phyloP scores from a whole-genome alignment of 1,139 yeast genomes.

The Arxiozyma telluris region DNA sequence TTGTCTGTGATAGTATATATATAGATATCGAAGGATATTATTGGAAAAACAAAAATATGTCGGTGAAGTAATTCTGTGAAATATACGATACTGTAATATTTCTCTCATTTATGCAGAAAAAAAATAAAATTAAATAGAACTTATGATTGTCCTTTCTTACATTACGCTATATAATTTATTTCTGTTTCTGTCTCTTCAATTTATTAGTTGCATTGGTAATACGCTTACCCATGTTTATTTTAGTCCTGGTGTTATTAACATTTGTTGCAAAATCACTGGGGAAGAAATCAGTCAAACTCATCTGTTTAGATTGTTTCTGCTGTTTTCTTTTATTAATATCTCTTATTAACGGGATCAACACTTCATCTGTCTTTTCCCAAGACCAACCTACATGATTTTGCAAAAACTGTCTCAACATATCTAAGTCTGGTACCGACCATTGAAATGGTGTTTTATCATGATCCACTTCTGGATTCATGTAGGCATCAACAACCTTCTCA shows the following conservation, averaged over 20 bases:
- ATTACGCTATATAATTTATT: not conserved
- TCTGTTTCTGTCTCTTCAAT: slow-evolving; percentile 30
- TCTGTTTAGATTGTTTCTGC: slow-evolving; percentile 41
- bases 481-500: slow-evolving; percentile 59
- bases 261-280: slow-evolving; percentile 36
- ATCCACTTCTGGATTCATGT: slow-evolving; percentile 74
- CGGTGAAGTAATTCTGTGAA: not conserved
- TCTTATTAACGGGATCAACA: slow-evolving; percentile 78
- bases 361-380: slow-evolving; percentile 66
- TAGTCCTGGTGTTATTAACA: slow-evolving; percentile 31
- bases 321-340: slow-evolving; percentile 58
- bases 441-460: slow-evolving; percentile 63
- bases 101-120: too few species aligned
- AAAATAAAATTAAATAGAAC: not conserved
- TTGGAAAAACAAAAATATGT: not conserved
- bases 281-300: slow-evolving; percentile 51
- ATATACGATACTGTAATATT: too few species aligned
- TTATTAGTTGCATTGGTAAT: slow-evolving; percentile 49
- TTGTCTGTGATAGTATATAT: too few species aligned
- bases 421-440: slow-evolving; percentile 90
- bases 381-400: slow-evolving; percentile 76
- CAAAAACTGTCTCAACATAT: slow-evolving; percentile 62
- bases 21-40: not conserved
- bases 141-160: not conserved
- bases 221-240: slow-evolving; percentile 48